phyloP scores from a whole-genome alignment of 352 stramenopile genomes.

The Pythium volutum region DNA sequence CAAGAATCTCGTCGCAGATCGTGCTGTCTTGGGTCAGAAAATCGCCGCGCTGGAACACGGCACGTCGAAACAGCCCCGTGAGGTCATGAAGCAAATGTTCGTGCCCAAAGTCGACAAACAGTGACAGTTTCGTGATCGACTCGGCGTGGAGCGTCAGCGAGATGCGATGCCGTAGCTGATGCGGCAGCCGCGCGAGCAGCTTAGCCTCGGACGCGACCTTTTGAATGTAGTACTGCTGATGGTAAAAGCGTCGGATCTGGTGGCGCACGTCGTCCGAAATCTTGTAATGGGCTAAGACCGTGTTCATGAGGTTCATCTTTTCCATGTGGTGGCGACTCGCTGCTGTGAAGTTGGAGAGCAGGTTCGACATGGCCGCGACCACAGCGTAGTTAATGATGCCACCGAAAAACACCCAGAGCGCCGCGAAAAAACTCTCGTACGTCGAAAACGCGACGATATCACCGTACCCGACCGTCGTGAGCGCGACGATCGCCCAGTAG shows the following conservation, averaged over 20 bases:
- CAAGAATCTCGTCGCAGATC: slow-evolving; percentile 69
- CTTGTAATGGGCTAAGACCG: slow-evolving; percentile 54
- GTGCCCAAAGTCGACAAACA: slow-evolving; percentile 56
- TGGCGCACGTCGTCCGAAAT: slow-evolving; percentile 55
- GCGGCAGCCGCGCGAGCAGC: slow-evolving; percentile 49
- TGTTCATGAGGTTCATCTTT: slow-evolving; percentile 66
- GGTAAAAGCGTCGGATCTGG: slow-evolving; percentile 71
- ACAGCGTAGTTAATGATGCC: slow-evolving; percentile 80
- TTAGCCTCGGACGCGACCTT: slow-evolving; percentile 66
- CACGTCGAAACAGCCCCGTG: slow-evolving; percentile 63
- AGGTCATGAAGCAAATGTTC: slow-evolving; percentile 60
- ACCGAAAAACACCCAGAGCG: slow-evolving; percentile 61
- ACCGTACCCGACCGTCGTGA: slow-evolving; percentile 76
- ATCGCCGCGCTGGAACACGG: slow-evolving; percentile 66
- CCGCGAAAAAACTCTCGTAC: slow-evolving; percentile 61
- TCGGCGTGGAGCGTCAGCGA: slow-evolving; percentile 68
- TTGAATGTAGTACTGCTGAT: slow-evolving; percentile 74
- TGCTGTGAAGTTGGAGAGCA: slow-evolving; percentile 70
- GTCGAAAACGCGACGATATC: slow-evolving; percentile 78
- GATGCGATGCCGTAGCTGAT: slow-evolving; percentile 63
- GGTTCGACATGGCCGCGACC: slow-evolving; percentile 72
- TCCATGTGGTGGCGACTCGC: slow-evolving; percentile 57
- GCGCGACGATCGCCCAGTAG: slow-evolving; percentile 70
- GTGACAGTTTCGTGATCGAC: slow-evolving; percentile 51
- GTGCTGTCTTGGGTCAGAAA: slow-evolving; percentile 51